These are phyloP conservation scores for Coemansia sp. DNA, from an alignment of 192 early-diverging fungal genomes.

Conservation along the genomic window DNA sequence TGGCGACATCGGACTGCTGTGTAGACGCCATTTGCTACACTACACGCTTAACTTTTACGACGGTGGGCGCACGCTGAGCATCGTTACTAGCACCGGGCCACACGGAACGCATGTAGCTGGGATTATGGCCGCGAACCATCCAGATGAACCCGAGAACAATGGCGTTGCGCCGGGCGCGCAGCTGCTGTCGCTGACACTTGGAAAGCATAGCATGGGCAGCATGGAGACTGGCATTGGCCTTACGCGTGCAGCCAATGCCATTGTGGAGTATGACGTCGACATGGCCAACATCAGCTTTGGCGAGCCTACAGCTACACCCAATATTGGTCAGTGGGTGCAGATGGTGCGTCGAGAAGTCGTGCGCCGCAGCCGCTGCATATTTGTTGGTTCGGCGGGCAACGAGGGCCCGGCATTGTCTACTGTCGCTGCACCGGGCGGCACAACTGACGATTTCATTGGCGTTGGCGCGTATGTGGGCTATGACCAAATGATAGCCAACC, in stretches of 20 bases:
- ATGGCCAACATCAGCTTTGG: slow-evolving; percentile 89
- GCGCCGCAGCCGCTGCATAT: slow-evolving; percentile 76
- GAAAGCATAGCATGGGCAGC: slow-evolving; percentile 71
- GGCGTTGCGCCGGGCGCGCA: slow-evolving; percentile 96
- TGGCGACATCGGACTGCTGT: slow-evolving; percentile 69
- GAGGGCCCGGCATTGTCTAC: slow-evolving; percentile 87
- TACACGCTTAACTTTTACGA: slow-evolving; percentile 95
- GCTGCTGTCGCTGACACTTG: slow-evolving; percentile 91
- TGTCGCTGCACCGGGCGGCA: slow-evolving; percentile 80
- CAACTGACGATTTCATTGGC: slow-evolving; percentile 70
- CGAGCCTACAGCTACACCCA: slow-evolving; percentile 70
- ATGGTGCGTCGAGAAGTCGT: slow-evolving; percentile 80
- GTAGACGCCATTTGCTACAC: slow-evolving; percentile 76
- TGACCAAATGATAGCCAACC: slow-evolving; percentile 82
- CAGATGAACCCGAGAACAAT: slow-evolving; percentile 78
- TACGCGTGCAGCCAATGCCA: slow-evolving; percentile 75
- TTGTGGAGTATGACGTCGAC: slow-evolving; percentile 65
- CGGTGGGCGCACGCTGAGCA: slow-evolving; percentile 69
- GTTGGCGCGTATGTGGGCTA: slow-evolving; percentile 91
- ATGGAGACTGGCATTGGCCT: slow-evolving; percentile 86
- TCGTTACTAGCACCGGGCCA: slow-evolving; percentile 78
- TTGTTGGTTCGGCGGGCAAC: slow-evolving; percentile 90
- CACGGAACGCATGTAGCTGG: slow-evolving; percentile 96
- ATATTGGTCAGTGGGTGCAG: slow-evolving; percentile 79
- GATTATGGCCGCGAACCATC: slow-evolving; percentile 86